These are phyloP conservation scores for Scedosporium apiospermum DNA, from an alignment of 2,329 filamentous ascomycete genomes.

Conservation along the genomic window DNA sequence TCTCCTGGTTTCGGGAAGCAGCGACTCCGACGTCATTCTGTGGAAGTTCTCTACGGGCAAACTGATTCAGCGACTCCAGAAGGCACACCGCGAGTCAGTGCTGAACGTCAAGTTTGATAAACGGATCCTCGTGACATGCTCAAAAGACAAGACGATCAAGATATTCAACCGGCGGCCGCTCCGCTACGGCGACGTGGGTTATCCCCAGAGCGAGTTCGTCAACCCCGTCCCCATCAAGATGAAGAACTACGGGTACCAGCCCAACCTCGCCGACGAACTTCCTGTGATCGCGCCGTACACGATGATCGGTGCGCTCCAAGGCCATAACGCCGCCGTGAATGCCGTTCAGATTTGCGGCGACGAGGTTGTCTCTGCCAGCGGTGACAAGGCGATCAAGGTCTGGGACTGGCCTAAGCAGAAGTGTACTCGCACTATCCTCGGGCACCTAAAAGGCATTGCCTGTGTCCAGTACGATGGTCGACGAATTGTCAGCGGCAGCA, in stretches of 20 bases:
- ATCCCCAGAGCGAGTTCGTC: conserved; percentile 29
- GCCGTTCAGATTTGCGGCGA: conserved; percentile 82
- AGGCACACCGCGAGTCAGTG: conserved; percentile 82
- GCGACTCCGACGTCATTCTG: conserved; percentile 80
- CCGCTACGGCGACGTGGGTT: conserved; percentile 49
- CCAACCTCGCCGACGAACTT: conserved; percentile 33
- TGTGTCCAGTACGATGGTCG: conserved; percentile 95
- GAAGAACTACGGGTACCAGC: conserved; percentile 45
- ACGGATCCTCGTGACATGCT: conserved; percentile 87
- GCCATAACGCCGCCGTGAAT: conserved; percentile 88
- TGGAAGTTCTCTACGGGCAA: conserved; percentile 91
- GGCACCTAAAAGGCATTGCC: conserved; percentile 90
- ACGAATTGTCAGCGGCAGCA: conserved; percentile 90
- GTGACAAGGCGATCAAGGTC: conserved; percentile 85
- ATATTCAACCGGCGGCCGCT: conserved; percentile 78
- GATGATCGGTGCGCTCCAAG: conserved; percentile 69
- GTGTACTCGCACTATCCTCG: conserved; percentile 69
- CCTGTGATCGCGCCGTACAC: conserved; percentile 56
- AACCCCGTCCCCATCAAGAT: conserved; percentile 43
- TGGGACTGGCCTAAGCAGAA: conserved; percentile 81
- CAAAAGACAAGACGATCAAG: conserved; percentile 95
- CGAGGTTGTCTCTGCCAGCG: conserved; percentile 89
- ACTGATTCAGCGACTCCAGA: conserved; percentile 63
- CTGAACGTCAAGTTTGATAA: conserved; percentile 89
- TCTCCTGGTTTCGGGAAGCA: conserved; percentile 89